Conservation (phyloP, 139 green algal species). For the Coelastrella sp. region DNA sequence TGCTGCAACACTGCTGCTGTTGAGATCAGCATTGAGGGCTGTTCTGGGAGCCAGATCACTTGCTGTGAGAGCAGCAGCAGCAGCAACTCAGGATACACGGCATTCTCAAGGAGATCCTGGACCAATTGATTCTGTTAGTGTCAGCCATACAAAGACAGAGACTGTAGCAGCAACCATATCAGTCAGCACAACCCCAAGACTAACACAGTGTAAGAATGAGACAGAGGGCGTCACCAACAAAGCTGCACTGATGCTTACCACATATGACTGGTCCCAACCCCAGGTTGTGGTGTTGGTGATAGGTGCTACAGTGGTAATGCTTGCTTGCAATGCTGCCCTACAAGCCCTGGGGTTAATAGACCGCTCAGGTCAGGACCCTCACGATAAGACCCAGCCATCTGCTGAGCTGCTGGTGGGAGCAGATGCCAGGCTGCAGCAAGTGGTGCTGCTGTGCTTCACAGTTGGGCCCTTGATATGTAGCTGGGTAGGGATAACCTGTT, state of each 20-base stretch:
- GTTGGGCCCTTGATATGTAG: conserved; percentile 29
- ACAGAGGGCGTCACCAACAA: too few species aligned
- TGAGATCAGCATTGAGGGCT: neutral
- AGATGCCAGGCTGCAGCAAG: neutral
- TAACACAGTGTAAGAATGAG: too few species aligned
- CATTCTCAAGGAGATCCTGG: neutral
- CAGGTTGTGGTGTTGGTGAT: neutral
- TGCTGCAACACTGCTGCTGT: conserved; percentile 46
- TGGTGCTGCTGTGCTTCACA: neutral
- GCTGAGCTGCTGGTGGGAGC: conserved; percentile 37
- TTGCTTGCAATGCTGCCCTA: conserved; percentile 45
- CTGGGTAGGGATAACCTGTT: neutral
- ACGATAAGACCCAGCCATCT: conserved; percentile 61
- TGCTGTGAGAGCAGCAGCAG: neutral
- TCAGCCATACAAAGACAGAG: too few species aligned
- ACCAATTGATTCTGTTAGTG: too few species aligned
- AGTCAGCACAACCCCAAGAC: neutral
- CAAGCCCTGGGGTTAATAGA: conserved; percentile 62
- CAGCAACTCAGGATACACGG: neutral
- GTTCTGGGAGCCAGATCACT: neutral
- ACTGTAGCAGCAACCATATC: neutral
- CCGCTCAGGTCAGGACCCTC: conserved; percentile 60
- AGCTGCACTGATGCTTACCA: conserved; percentile 3
- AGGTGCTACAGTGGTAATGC: conserved; percentile 19
- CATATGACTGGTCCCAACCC: neutral